Percentiles rank a stretch among this genome's conserved stretches.
Evolutionary conservation across 2,329 filamentous ascomycete genomes (phyloP).

Genomic region (Aspergillus nomiae): DNA sequence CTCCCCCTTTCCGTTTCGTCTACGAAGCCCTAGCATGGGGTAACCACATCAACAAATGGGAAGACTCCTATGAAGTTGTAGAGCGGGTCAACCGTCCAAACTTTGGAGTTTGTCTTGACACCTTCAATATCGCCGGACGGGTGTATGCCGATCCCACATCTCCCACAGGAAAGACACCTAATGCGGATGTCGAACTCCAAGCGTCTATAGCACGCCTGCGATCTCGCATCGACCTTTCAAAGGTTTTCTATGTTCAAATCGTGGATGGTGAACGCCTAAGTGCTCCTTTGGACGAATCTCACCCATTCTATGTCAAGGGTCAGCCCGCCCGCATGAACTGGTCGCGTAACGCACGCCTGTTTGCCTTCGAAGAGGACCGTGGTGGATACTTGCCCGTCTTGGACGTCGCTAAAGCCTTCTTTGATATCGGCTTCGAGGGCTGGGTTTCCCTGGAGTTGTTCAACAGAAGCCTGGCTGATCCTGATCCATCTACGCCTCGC

Average conservation of each 20-base stretch:
- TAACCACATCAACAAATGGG: conserved; percentile 71
- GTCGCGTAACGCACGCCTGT: conserved; percentile 73
- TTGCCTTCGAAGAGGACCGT: conserved; percentile 62
- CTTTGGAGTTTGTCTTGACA: conserved; percentile 76
- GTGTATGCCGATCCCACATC: conserved; percentile 70
- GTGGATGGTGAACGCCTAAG: conserved; percentile 70
- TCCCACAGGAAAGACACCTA: conserved; percentile 51
- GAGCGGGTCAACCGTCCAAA: conserved; percentile 66
- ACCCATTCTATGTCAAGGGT: conserved; percentile 59
- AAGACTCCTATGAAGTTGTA: conserved; percentile 70
- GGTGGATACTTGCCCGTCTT: conserved; percentile 70
- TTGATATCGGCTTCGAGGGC: conserved; percentile 64
- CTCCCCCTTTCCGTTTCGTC: conserved; percentile 65
- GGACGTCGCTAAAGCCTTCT: conserved; percentile 62
- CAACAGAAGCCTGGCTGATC: conserved; percentile 59
- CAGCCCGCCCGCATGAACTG: conserved; percentile 73
- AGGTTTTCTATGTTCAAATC: conserved; percentile 75
- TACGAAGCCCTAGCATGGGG: conserved; percentile 77
- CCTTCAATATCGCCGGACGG: conserved; percentile 73
- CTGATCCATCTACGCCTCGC: conserved; percentile 55
- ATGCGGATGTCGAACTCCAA: conserved; percentile 59
- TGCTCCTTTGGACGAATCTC: conserved; percentile 58
- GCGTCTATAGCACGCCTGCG: conserved; percentile 60
- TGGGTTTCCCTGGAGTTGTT: conserved; percentile 75
- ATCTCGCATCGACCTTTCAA: conserved; percentile 58